Evolutionary conservation across 1,139 yeast genomes (phyloP).

Genomic region (Magnusiomyces tetraspermus): DNA sequence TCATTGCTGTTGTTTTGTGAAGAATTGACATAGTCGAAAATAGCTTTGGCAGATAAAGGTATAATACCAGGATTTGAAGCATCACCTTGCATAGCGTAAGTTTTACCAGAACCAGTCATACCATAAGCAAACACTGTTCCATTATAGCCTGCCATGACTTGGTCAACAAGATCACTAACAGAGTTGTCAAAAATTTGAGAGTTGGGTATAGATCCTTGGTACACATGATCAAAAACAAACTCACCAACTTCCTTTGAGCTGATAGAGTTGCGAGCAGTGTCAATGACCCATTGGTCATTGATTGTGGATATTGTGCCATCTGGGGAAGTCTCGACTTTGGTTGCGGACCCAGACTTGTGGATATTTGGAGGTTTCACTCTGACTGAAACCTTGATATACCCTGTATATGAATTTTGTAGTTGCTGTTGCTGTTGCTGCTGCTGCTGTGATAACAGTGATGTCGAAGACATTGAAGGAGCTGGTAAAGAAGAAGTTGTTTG

Average conservation of each 20-base stretch:
- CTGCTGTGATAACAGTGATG: constrained; percentile 2
- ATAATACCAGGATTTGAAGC: constrained; percentile 66
- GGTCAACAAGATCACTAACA: constrained; percentile 56
- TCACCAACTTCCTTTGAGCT: constrained; percentile 32
- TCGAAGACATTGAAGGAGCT: no score
- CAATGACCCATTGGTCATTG: constrained; percentile 22
- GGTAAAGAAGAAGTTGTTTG: constrained; percentile 5
- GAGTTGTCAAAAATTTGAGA: constrained; percentile 50
- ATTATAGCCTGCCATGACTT: constrained; percentile 68
- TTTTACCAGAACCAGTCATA: constrained; percentile 84
- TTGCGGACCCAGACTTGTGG: background rate
- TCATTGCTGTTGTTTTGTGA: constrained; percentile 52
- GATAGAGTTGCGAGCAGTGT: constrained; percentile 19
- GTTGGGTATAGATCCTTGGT: constrained; percentile 42
- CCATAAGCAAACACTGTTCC: constrained; percentile 85
- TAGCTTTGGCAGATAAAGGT: constrained; percentile 58
- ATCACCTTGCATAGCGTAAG: constrained; percentile 81
- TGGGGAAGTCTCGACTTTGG: constrained; percentile 2
- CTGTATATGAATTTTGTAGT: constrained; percentile 23
- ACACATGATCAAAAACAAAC: constrained; percentile 71
- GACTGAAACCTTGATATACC: constrained; percentile 32
- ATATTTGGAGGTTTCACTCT: constrained; percentile 27
- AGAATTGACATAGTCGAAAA: constrained; percentile 41
- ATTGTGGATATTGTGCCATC: constrained; percentile 10
- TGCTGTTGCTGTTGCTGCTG: no score